Percentiles rank a stretch among this genome's conserved stretches.
Conservation (phyloP, 139 green algal species). For the Chlamydomonas sp. region DNA sequence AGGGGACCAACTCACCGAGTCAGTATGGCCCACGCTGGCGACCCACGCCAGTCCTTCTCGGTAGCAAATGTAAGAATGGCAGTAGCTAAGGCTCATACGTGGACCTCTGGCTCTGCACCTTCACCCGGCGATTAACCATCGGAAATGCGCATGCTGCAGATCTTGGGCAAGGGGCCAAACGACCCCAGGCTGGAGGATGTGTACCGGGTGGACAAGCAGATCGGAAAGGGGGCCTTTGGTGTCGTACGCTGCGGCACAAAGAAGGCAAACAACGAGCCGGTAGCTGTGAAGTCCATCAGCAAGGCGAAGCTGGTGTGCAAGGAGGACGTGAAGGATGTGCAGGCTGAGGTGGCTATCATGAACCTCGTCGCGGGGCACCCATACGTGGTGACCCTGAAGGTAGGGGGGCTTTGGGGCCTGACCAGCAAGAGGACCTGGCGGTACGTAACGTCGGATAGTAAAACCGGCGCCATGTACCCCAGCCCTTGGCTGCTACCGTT, state of each 20-base stretch:
- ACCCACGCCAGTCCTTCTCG: constrained; percentile 13
- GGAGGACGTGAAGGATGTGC: constrained; percentile 90
- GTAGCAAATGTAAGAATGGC: constrained; percentile 3
- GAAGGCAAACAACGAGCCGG: constrained; percentile 49
- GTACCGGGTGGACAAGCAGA: constrained; percentile 59
- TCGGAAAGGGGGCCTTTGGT: constrained; percentile 73
- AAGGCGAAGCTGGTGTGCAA: constrained; percentile 86
- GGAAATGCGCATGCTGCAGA: not conserved
- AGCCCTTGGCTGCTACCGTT: too few relatives aligned
- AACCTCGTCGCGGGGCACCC: constrained; percentile 75
- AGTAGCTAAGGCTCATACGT: too few relatives aligned
- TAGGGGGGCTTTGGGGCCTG: constrained; percentile 15
- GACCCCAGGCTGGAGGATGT: constrained; percentile 57
- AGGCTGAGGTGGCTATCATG: constrained; percentile 83
- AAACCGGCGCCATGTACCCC: not conserved
- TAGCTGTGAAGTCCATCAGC: constrained; percentile 88
- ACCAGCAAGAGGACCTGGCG: not conserved
- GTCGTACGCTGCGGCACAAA: constrained; percentile 50
- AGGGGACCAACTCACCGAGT: too few relatives aligned
- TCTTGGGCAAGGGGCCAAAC: constrained; percentile 26
- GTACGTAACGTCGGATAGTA: not conserved
- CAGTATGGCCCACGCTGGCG: not conserved
- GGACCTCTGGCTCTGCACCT: too few relatives aligned
- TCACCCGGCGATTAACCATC: too few relatives aligned
- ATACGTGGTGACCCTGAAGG: constrained; percentile 81